Conservation (phyloP, 306 rosid species). For the Acacia crassicarpa region DNA sequence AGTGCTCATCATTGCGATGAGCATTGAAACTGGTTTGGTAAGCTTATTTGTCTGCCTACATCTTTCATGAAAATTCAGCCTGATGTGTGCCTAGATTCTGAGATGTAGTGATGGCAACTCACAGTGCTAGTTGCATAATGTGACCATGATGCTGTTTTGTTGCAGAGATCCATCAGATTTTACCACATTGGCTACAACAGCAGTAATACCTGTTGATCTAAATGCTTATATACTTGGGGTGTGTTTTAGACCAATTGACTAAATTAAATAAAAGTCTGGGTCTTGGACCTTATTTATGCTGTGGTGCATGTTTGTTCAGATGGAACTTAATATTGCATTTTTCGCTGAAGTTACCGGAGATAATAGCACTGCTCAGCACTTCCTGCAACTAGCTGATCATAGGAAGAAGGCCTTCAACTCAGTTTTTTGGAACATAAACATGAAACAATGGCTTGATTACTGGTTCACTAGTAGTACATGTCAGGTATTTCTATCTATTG, state of each 20-base stretch:
- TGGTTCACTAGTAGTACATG: conserved; percentile 51
- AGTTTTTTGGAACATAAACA: conserved; percentile 71
- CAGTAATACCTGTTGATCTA: conserved; percentile 82
- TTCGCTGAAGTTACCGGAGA: conserved; percentile 75
- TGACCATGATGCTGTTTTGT: conserved; percentile 21
- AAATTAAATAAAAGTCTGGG: conserved; percentile 18
- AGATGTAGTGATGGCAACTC: not conserved
- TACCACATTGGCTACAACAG: conserved; percentile 84
- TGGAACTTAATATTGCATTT: conserved; percentile 78
- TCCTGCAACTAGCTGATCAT: conserved; percentile 50
- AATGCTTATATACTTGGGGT: conserved; percentile 80
- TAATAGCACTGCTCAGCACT: conserved; percentile 36
- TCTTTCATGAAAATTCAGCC: not conserved
- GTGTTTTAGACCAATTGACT: conserved; percentile 27
- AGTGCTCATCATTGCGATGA: too few species aligned
- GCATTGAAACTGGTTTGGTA: too few species aligned
- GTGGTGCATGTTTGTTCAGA: conserved; percentile 48
- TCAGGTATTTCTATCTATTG: conserved; percentile 38
- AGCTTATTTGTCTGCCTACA: not conserved
- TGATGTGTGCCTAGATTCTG: not conserved
- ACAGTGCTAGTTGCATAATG: not conserved
- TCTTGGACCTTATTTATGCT: conserved; percentile 25
- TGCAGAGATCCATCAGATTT: conserved; percentile 69
- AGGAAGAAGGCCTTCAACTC: conserved; percentile 66
- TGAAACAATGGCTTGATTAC: conserved; percentile 86